Conservation (phyloP, 2,329 filamentous ascomycete species). For the Aspergillus sp. region DNA sequence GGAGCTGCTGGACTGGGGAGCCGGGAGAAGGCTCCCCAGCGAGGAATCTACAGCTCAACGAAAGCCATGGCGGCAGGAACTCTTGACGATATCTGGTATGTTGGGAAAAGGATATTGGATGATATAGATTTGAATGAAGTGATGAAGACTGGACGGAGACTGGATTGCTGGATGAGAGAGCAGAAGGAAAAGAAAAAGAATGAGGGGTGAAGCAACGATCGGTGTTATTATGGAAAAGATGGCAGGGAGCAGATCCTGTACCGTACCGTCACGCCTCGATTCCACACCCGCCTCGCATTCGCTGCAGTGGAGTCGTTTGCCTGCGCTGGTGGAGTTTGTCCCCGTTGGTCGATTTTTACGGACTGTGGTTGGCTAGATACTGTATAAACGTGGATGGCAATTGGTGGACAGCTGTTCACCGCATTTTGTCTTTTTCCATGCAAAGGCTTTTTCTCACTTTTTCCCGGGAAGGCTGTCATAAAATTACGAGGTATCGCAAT, state of each 20-base stretch:
- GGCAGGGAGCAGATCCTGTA: slow-evolving; percentile 16
- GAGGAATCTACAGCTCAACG: slow-evolving; percentile 88
- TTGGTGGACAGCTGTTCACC: slow-evolving; percentile 33
- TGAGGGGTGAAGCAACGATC: slow-evolving; percentile 18
- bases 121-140: slow-evolving; percentile 11
- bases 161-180: slow-evolving; percentile 17
- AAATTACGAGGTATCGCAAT: not conserved
- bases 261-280: slow-evolving; percentile 3
- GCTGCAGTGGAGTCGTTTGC: slow-evolving; percentile 28
- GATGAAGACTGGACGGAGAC: slow-evolving; percentile 2
- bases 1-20: slow-evolving; percentile 85
- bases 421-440: slow-evolving; percentile 26
- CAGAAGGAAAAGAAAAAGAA: slow-evolving; percentile 14
- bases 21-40: slow-evolving; percentile 66
- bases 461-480: slow-evolving; percentile 12
- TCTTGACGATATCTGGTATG: slow-evolving; percentile 67
- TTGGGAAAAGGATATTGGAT: slow-evolving; percentile 20
- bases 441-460: slow-evolving; percentile 6
- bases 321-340: slow-evolving; percentile 23
- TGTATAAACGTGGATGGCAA: slow-evolving; percentile 16
- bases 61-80: slow-evolving; percentile 66
- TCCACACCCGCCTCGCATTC: slow-evolving; percentile 16
- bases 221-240: slow-evolving; percentile 21
- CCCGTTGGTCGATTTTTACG: slow-evolving; percentile 9
- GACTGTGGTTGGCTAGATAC: slow-evolving; percentile 24